phyloP scores from a whole-genome alignment of 768 basidiomycete genomes.

The Xanthoconium stramineum region DNA sequence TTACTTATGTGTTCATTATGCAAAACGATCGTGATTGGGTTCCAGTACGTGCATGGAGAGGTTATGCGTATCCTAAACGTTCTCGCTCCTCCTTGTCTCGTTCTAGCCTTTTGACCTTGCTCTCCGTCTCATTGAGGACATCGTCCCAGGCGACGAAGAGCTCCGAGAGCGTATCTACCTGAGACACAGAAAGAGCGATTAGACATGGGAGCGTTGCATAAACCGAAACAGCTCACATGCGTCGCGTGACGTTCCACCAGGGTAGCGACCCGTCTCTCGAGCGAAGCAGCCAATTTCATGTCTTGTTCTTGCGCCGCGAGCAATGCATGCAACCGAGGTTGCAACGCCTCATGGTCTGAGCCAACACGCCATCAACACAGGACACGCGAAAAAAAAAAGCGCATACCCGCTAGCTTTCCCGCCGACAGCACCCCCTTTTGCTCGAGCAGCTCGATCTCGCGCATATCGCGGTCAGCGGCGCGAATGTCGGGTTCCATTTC shows the following conservation, averaged over 20 bases:
- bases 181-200: not conserved
- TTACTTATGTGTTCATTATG: slow-evolving; percentile 21
- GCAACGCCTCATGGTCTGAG: slow-evolving; percentile 59
- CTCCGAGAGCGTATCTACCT: slow-evolving; percentile 82
- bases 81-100: slow-evolving; percentile 56
- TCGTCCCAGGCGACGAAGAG: slow-evolving; percentile 87
- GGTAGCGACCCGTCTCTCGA: slow-evolving; percentile 63
- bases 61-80: slow-evolving; percentile 56
- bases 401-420: slow-evolving; percentile 62
- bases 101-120: slow-evolving; percentile 54
- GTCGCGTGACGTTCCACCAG: slow-evolving; percentile 70
- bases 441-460: slow-evolving; percentile 69
- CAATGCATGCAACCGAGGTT: slow-evolving; percentile 65
- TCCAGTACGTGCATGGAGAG: not conserved
- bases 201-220: not conserved
- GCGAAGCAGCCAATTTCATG: slow-evolving; percentile 45
- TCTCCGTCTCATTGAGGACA: slow-evolving; percentile 63
- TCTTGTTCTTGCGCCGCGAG: slow-evolving; percentile 61
- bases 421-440: slow-evolving; percentile 69
- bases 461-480: slow-evolving; percentile 76
- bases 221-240: slow-evolving; percentile 45
- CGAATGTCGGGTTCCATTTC: slow-evolving; percentile 87
- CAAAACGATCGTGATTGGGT: not conserved
- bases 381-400: not conserved
- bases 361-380: not conserved